phyloP scores from a whole-genome alignment of 106 monocot species.

The Dactylorhiza incarnata region DNA sequence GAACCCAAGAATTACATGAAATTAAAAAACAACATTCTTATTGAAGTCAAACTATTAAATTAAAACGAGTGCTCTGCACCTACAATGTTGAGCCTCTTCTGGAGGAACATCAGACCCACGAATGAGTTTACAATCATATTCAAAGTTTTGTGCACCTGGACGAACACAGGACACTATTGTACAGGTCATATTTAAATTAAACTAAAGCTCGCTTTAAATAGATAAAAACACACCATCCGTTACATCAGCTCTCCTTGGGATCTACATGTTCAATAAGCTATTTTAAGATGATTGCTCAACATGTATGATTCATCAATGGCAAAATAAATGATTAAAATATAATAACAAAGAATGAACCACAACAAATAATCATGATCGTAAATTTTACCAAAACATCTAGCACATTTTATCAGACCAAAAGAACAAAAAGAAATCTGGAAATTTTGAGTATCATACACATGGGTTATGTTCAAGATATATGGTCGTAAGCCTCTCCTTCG shows the following conservation, averaged over 20 bases:
- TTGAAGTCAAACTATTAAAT: no score
- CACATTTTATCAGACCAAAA: background rate
- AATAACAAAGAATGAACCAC: background rate
- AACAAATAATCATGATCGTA: background rate
- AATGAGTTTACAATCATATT: no score
- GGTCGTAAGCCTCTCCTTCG: constrained; percentile 68
- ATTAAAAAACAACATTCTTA: no score
- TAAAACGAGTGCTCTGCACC: no score
- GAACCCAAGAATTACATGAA: no score
- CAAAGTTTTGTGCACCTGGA: background rate
- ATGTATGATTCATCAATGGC: background rate
- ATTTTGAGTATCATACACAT: constrained; percentile 52
- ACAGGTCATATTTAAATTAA: background rate
- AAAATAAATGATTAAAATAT: background rate
- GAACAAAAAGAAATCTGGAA: background rate
- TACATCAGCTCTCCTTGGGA: background rate
- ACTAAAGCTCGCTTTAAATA: background rate
- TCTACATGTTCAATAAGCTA: background rate
- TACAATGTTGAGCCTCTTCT: no score
- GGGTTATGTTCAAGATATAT: constrained; percentile 94
- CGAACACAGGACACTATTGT: background rate
- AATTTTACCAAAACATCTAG: background rate
- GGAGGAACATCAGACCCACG: no score
- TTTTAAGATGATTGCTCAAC: background rate
- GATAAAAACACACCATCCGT: background rate